Percentiles rank a stretch among this genome's conserved stretches.
phyloP scores from a whole-genome alignment of 1,139 yeast genomes.

The Blastobotrys ciferrii region DNA sequence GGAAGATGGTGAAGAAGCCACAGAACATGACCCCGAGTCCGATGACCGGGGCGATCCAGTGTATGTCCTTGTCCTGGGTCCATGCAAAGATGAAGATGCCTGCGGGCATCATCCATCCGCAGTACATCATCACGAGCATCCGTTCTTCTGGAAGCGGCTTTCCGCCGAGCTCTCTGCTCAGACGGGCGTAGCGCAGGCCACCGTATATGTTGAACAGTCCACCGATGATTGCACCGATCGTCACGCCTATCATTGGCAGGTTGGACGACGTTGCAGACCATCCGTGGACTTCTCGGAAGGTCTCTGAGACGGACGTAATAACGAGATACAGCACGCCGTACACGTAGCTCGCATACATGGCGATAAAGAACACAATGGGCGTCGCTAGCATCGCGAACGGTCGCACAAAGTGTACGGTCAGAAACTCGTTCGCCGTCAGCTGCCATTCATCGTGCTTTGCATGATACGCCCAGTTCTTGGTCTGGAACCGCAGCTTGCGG shows the following conservation, averaged over 20 bases:
- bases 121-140: slow-evolving; percentile 50
- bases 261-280: slow-evolving; percentile 48
- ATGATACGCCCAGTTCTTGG: slow-evolving; percentile 53
- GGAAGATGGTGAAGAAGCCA: slow-evolving; percentile 60
- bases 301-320: slow-evolving; percentile 41
- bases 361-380: slow-evolving; percentile 45
- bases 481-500: slow-evolving; percentile 50
- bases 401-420: slow-evolving; percentile 41
- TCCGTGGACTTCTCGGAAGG: slow-evolving; percentile 36
- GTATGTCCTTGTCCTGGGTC: slow-evolving; percentile 55
- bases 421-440: slow-evolving; percentile 40
- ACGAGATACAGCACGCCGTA: slow-evolving; percentile 46
- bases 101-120: slow-evolving; percentile 53
- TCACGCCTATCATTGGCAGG: slow-evolving; percentile 55
- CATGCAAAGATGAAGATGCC: slow-evolving; percentile 78
- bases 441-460: slow-evolving; percentile 46
- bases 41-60: slow-evolving; percentile 72
- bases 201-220: slow-evolving; percentile 42
- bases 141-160: slow-evolving; percentile 58
- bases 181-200: slow-evolving; percentile 36
- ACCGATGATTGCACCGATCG: slow-evolving; percentile 57
- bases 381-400: slow-evolving; percentile 47
- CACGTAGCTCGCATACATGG: slow-evolving; percentile 46
- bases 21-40: slow-evolving; percentile 63
- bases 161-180: slow-evolving; percentile 40